Percentiles rank a stretch among this genome's conserved stretches.
These are phyloP conservation scores for Bolboschoenus planiculmis DNA, from an alignment of 176 grass and related monocot genomes.

Conservation along the genomic window DNA sequence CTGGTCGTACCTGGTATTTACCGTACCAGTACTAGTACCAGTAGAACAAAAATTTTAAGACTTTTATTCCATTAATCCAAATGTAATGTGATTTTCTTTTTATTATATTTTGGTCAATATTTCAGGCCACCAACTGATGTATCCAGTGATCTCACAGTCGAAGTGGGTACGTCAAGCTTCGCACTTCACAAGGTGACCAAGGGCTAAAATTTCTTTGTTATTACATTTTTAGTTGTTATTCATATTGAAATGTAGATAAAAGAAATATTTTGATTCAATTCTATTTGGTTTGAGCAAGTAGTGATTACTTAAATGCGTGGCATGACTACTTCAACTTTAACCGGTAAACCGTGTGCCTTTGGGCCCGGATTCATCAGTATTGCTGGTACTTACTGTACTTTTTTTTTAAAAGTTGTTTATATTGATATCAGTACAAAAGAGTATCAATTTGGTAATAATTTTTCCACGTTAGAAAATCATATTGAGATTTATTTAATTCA, in stretches of 20 bases:
- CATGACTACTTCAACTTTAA: not conserved
- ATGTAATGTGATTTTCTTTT: not conserved
- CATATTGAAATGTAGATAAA: not conserved
- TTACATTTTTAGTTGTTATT: not conserved
- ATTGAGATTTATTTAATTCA: not conserved
- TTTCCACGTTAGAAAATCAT: too few species aligned
- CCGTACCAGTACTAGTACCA: not conserved
- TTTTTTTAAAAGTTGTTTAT: not conserved
- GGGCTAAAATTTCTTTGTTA: not conserved
- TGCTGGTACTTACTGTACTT: not conserved
- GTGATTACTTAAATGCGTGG: not conserved
- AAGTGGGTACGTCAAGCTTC: constrained; percentile 82
- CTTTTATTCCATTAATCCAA: not conserved
- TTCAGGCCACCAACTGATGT: constrained; percentile 92
- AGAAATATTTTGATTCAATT: not conserved
- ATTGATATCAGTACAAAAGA: not conserved
- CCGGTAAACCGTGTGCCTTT: not conserved
- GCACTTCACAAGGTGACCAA: constrained; percentile 92
- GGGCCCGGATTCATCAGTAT: not conserved
- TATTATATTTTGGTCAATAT: not conserved
- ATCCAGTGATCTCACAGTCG: constrained; percentile 86
- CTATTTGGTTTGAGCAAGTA: not conserved
- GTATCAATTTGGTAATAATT: not conserved
- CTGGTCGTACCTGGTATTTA: not conserved
- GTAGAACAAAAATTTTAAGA: not conserved